phyloP scores from a whole-genome alignment of 2,329 filamentous ascomycete species.

The Volutella citrinella region DNA sequence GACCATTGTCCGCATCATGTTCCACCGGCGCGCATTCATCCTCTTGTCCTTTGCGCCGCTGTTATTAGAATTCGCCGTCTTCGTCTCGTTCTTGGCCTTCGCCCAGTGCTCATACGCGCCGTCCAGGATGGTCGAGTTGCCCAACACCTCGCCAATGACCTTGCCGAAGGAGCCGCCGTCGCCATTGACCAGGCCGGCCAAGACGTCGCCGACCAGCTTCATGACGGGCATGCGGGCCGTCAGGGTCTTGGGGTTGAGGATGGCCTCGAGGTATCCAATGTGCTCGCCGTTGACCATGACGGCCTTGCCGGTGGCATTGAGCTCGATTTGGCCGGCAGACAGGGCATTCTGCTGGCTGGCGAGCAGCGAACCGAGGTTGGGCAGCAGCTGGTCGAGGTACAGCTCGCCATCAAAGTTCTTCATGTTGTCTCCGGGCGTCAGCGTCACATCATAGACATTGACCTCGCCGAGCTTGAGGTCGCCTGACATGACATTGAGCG shows the following conservation, averaged over 20 bases:
- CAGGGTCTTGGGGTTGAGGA: slow-evolving; percentile 39
- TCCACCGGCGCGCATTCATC: no score
- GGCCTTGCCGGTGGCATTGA: slow-evolving; percentile 40
- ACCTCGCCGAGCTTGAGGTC: slow-evolving; percentile 38
- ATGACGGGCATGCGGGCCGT: slow-evolving; percentile 35
- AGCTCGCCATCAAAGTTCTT: slow-evolving; percentile 39
- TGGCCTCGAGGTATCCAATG: slow-evolving; percentile 41
- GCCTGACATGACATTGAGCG: slow-evolving; percentile 40
- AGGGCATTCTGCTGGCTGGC: slow-evolving; percentile 35
- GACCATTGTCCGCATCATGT: no score
- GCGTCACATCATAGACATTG: slow-evolving; percentile 34
- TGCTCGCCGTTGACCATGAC: slow-evolving; percentile 40
- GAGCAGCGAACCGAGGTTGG: slow-evolving; percentile 41
- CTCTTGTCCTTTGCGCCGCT: no score
- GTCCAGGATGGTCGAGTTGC: slow-evolving; percentile 39
- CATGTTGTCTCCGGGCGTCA: slow-evolving; percentile 43
- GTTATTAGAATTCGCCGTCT: no score
- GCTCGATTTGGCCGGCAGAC: slow-evolving; percentile 36
- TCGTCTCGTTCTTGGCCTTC: no score
- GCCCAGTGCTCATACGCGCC: no score
- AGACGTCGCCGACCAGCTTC: slow-evolving; percentile 35
- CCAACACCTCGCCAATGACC: slow-evolving; percentile 35
- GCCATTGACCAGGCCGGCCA: slow-evolving; percentile 32
- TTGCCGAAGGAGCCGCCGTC: slow-evolving; percentile 28
- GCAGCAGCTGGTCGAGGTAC: slow-evolving; percentile 36